Evolutionary conservation across 768 basidiomycete species (phyloP), one percentile per base, ranked within the genome.

Genomic region (Rhizopogon sp.): DNA sequence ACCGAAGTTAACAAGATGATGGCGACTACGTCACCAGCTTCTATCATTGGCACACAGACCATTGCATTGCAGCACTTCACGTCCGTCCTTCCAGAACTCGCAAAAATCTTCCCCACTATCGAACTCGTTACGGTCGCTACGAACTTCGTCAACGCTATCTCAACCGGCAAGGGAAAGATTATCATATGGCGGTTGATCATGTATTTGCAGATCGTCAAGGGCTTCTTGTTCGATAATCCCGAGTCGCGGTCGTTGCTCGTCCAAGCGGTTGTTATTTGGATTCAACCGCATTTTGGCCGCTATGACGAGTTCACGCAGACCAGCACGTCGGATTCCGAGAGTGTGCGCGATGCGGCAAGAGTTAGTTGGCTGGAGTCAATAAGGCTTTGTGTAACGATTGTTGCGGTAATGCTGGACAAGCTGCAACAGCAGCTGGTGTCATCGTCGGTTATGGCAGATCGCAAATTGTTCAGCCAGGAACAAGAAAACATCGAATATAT

Each of bases 41-140:
- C 89, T n/a, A 88, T 97, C 67, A 93, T 98, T 47, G 96, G 96
- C 50, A 96, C 96, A 2, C 96, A 98, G 66, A 93, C 93, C 1
- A 87, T 96, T 56, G 93, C 93, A 5, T 76, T 97, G 11, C 93
- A 95, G 65, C 89, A 94, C 70, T 98, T 97, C 67, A 88, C 92
- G 2, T 88, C 91, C 22, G 90, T 96, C 58, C 76, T 98, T 9
- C 93, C 95, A 4, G 90, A 93, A 65, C 77, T 98, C 17, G 77
- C 84, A 35, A 86, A 89, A 63, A 85, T 94, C 17, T 94, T 92
- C 65, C 71, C 81, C 14, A 84, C 80, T 5, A 80, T 89, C 8
- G 94, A 98, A 66, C 83, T 97, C 9, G 91, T 95, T 25, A 84
- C 90, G 11, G 82, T 95, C 56, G 86, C 85, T 10, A 92, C 93